Evolutionary conservation across 2,329 filamentous ascomycete genomes (phyloP).

Genomic region (Bipolaris oryzae): DNA sequence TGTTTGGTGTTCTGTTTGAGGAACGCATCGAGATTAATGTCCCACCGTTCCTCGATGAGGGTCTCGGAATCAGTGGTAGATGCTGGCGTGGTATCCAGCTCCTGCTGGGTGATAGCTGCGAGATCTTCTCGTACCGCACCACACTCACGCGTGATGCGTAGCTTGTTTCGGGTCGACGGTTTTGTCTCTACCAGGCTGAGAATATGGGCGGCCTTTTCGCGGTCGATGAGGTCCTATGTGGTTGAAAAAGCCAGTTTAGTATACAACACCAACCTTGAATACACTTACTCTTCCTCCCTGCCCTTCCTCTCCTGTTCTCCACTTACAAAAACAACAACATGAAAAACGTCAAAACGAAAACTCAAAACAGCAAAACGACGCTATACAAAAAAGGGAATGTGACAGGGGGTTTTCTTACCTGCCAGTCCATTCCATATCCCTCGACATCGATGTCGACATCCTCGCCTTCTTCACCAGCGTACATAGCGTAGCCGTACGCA

Average conservation of each 20-base stretch:
- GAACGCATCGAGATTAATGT: constrained; percentile 2
- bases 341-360: too few species aligned
- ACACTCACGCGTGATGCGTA: constrained; percentile 17
- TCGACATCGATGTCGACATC: constrained; percentile 13
- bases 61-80: neutral
- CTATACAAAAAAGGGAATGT: neutral
- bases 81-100: neutral
- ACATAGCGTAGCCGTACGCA: constrained; percentile 3
- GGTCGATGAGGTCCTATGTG: constrained; percentile 12
- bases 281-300: too few species aligned
- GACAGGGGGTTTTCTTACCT: neutral
- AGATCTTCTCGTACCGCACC: constrained; percentile 9
- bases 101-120: neutral
- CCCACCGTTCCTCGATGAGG: constrained; percentile 13
- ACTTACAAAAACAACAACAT: neutral
- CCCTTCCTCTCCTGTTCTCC: too few species aligned
- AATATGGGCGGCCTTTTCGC: constrained; percentile 18
- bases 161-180: constrained; percentile 10
- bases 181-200: constrained; percentile 11
- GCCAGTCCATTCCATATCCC: constrained; percentile 8
- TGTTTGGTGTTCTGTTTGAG: neutral
- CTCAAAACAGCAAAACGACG: too few species aligned
- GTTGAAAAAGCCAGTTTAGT: too few species aligned
- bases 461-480: constrained; percentile 17
- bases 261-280: too few species aligned